These are phyloP conservation scores for Xylaria sp. DNA, from an alignment of 495 filamentous ascomycete genomes.

Conservation along the genomic window DNA sequence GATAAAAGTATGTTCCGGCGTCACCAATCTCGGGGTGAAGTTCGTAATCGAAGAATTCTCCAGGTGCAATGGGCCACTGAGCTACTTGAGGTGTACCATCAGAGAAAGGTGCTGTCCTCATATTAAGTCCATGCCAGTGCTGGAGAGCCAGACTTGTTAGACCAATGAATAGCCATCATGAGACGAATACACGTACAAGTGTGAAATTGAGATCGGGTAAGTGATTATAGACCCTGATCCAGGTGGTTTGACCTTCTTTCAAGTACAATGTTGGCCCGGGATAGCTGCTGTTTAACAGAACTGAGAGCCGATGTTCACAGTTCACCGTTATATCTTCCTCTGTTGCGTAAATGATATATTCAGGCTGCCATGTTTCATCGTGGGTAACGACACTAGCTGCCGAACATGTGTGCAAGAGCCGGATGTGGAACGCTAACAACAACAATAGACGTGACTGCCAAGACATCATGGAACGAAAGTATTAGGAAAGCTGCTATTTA, in stretches of 20 bases:
- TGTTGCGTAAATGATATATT: conserved; percentile 57
- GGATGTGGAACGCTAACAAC: conserved; percentile 30
- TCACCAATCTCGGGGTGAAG: conserved; percentile 54
- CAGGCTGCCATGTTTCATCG: conserved; percentile 46
- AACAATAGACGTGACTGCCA: conserved; percentile 35
- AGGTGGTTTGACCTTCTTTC: conserved; percentile 55
- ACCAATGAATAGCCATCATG: background rate
- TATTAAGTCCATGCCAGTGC: conserved; percentile 69
- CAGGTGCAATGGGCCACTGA: conserved; percentile 66
- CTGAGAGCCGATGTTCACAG: conserved; percentile 51
- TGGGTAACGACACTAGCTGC: conserved; percentile 33
- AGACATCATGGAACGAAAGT: conserved; percentile 34
- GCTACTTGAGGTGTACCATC: conserved; percentile 60
- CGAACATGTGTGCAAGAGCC: conserved; percentile 33
- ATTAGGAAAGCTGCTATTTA: conserved; percentile 26
- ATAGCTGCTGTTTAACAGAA: conserved; percentile 61
- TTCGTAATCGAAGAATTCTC: conserved; percentile 69
- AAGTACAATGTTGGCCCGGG: conserved; percentile 60
- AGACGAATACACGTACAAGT: conserved; percentile 50
- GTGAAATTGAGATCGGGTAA: conserved; percentile 60
- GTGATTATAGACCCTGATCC: conserved; percentile 68
- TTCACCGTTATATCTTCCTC: conserved; percentile 47
- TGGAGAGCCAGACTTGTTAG: conserved; percentile 32
- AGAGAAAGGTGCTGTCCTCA: conserved; percentile 61
- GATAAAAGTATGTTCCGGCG: conserved; percentile 66